A percentile compares a stretch with the other conserved stretches of the same genome.
These are phyloP conservation scores for Hanseniaspora jakobsenii DNA, from an alignment of 805 yeast genomes.

Conservation along the genomic window DNA sequence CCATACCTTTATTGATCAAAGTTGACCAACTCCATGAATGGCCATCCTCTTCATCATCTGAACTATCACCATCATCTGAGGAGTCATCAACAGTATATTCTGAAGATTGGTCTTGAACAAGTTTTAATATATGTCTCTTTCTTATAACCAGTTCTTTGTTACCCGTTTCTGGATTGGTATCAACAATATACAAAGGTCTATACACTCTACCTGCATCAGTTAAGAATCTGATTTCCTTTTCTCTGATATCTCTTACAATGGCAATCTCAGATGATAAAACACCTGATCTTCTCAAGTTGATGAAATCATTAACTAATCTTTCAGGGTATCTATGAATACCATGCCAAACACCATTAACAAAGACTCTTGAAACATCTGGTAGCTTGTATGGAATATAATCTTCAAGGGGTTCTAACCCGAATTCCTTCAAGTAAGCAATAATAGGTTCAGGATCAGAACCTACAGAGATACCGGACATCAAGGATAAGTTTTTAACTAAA, in stretches of 20 bases:
- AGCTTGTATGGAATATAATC: constrained; percentile 88
- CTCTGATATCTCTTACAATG: constrained; percentile 91
- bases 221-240: constrained; percentile 86
- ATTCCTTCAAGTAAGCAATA: constrained; percentile 82
- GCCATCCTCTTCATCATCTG: constrained; percentile 38
- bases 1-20: constrained; percentile 70
- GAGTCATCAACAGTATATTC: constrained; percentile 36
- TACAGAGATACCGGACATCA: constrained; percentile 95
- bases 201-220: constrained; percentile 98
- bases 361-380: constrained; percentile 84
- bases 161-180: constrained; percentile 62
- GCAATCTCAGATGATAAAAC: constrained; percentile 94
- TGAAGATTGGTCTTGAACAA: constrained; percentile 52
- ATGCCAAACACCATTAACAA: constrained; percentile 98
- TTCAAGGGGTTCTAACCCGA: constrained; percentile 98
- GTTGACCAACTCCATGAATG: constrained; percentile 65
- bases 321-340: constrained; percentile 97
- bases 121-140: constrained; percentile 68
- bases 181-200: constrained; percentile 89
- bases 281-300: constrained; percentile 84
- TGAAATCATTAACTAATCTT: constrained; percentile 79
- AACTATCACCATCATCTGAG: constrained; percentile 39
- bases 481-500: constrained; percentile 84
- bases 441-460: constrained; percentile 97
- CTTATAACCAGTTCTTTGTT: constrained; percentile 61